A percentile compares a stretch with the other conserved stretches of the same genome.
These are phyloP conservation scores for Pleurotus pulmonarius DNA, from an alignment of 768 basidiomycete species.

Conservation along the genomic window DNA sequence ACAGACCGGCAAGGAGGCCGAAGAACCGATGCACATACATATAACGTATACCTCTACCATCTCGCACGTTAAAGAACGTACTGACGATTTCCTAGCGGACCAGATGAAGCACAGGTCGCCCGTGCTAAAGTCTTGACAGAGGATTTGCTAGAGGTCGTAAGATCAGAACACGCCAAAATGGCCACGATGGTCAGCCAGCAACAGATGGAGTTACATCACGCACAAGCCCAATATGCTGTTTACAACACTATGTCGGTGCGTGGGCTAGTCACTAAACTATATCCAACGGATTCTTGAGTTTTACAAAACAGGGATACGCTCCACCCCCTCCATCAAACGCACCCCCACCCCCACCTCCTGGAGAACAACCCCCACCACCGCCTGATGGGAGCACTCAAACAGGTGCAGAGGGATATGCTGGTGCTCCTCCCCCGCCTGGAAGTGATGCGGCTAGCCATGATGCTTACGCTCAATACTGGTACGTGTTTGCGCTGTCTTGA, in stretches of 20 bases:
- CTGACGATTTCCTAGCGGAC: constrained; percentile 42
- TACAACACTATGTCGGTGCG: constrained; percentile 61
- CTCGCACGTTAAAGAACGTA: not conserved
- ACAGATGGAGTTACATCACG: constrained; percentile 85
- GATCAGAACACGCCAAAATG: constrained; percentile 83
- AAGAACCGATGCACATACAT: constrained; percentile 89
- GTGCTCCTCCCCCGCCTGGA: constrained; percentile 34
- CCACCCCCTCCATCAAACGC: constrained; percentile 50
- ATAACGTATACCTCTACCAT: constrained; percentile 64
- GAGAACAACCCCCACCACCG: constrained; percentile 36
- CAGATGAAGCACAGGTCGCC: constrained; percentile 83
- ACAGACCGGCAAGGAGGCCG: constrained; percentile 79
- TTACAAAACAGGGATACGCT: constrained; percentile 31
- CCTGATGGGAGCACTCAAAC: constrained; percentile 39
- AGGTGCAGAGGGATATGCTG: constrained; percentile 36
- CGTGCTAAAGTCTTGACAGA: constrained; percentile 86
- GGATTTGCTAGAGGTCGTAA: constrained; percentile 87
- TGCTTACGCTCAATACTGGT: constrained; percentile 62
- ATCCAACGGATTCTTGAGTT: not conserved
- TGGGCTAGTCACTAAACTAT: constrained; percentile 17
- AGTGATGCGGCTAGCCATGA: constrained; percentile 39
- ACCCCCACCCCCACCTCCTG: constrained; percentile 53
- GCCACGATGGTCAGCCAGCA: constrained; percentile 60
- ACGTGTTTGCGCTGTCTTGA: constrained; percentile 16
- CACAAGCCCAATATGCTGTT: constrained; percentile 75